Evolutionary conservation across 306 rosid genomes (phyloP), one percentile per base, ranked within the genome.

Genomic region (Cicer chorassanicum): DNA sequence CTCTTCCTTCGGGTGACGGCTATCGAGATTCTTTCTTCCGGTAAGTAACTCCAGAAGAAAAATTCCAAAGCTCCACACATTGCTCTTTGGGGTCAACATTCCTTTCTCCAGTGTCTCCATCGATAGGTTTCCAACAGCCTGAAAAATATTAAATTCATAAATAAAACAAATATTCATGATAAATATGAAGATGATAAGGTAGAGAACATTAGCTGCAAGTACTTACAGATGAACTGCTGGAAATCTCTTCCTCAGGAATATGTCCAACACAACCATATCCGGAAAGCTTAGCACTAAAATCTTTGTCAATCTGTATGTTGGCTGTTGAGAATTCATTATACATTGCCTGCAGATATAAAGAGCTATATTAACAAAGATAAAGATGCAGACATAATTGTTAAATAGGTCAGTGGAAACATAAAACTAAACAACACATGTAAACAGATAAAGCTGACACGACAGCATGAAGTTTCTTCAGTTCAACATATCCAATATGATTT

Each of bases 221-320:
- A 88, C 96, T 83, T 84, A 91, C 97, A 18, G 95, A 86, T 21
- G 98, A 89, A 75, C 84, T 89, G 80, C 81, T 89, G 9, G 96
- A 80, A 49, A 92, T 90, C 83, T 95, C 98, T 38, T 89, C 79
- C 81, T 95, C 99, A 0, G 90, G 96, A 88, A 91, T 85, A 11
- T 95, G 96, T 13, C 99, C 93, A 24, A 90, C 96, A 68, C 98
- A 95, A 73, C 99, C 99, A 66, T 95, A 95, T 70, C 99, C 99
- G 6, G 99, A 95, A 69, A 95, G 99, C 88, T 95, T 95, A n/a
- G 99, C 99, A 60, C 96, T 92, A 75, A 95, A 95, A 86, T 95
- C 98, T 84, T 95, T 95, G 86, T 95, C 99, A 13, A 95, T 86
- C 80, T 95, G 99, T 81, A 95, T 90, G 86, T 86, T 95, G 76